Conservation (phyloP, 2,329 filamentous ascomycete genomes). For the Thelonectria blattea region DNA sequence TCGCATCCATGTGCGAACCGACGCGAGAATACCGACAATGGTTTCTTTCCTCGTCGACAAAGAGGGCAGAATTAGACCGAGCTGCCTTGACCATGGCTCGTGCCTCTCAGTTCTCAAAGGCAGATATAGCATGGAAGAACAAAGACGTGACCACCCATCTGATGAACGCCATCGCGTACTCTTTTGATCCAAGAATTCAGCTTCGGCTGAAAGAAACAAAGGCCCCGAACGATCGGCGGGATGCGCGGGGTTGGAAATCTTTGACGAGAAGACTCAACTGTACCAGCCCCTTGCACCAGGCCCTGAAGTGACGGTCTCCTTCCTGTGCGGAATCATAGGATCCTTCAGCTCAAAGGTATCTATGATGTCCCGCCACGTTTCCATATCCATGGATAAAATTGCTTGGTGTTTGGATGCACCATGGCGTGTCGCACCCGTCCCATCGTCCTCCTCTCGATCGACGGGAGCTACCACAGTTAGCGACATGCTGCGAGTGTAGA, state of each 20-base stretch:
- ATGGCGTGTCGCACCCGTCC: constrained; percentile 50
- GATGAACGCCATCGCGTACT: neutral
- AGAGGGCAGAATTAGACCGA: neutral
- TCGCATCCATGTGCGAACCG: neutral
- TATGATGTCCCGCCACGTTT: constrained; percentile 80
- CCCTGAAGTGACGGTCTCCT: constrained; percentile 59
- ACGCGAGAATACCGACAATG: neutral
- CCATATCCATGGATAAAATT: constrained; percentile 86
- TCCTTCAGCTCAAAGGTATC: constrained; percentile 77
- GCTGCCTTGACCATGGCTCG: neutral
- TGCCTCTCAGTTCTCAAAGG: neutral
- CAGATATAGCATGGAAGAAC: neutral
- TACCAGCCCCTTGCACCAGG: constrained; percentile 71
- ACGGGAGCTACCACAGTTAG: constrained; percentile 42
- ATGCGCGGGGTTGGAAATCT: neutral
- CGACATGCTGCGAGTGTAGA: constrained; percentile 2
- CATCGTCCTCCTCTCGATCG: constrained; percentile 53
- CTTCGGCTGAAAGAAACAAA: constrained; percentile 2
- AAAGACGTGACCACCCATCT: neutral
- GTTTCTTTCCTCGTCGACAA: neutral
- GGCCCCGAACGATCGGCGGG: neutral
- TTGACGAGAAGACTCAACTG: constrained; percentile 47
- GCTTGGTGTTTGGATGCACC: constrained; percentile 78
- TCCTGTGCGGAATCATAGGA: constrained; percentile 83
- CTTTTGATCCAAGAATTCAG: neutral